Percentiles rank a stretch among this genome's conserved stretches.
Evolutionary conservation across 2,329 filamentous ascomycete species (phyloP).

Genomic region (Trichoderma koningiopsis): DNA sequence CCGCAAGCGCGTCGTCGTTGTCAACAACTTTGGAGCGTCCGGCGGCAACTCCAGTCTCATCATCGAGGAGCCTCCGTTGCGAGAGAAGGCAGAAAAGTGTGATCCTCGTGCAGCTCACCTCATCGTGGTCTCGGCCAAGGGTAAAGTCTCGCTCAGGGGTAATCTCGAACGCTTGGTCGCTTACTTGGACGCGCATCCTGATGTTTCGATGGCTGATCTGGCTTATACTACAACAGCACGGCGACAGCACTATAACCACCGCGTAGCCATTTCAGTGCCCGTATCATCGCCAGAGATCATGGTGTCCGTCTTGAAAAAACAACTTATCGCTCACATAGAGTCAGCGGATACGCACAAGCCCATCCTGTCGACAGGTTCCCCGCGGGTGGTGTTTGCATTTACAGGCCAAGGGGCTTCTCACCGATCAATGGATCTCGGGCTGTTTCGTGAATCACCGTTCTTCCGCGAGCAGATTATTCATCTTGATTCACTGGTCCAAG

Average conservation of each 20-base stretch:
- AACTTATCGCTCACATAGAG: neutral
- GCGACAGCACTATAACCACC: constrained; percentile 31
- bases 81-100: constrained; percentile 48
- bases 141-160: neutral
- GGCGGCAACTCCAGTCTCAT: constrained; percentile 65
- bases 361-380: neutral
- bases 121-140: neutral
- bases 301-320: neutral
- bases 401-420: constrained; percentile 49
- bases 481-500: constrained; percentile 36
- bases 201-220: constrained; percentile 57
- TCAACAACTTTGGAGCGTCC: constrained; percentile 57
- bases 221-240: constrained; percentile 46
- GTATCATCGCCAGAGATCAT: neutral
- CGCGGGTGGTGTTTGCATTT: constrained; percentile 42
- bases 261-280: neutral
- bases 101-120: neutral
- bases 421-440: constrained; percentile 37
- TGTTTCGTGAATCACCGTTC: constrained; percentile 37
- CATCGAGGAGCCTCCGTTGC: constrained; percentile 65
- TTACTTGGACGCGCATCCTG: constrained; percentile 50
- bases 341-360: neutral
- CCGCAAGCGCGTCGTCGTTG: neutral
- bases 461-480: constrained; percentile 41
- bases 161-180: neutral